Percentiles rank a stretch among this genome's conserved stretches.
Evolutionary conservation across 106 monocot species (phyloP).

Genomic region (Dioscorea dumetorum): DNA sequence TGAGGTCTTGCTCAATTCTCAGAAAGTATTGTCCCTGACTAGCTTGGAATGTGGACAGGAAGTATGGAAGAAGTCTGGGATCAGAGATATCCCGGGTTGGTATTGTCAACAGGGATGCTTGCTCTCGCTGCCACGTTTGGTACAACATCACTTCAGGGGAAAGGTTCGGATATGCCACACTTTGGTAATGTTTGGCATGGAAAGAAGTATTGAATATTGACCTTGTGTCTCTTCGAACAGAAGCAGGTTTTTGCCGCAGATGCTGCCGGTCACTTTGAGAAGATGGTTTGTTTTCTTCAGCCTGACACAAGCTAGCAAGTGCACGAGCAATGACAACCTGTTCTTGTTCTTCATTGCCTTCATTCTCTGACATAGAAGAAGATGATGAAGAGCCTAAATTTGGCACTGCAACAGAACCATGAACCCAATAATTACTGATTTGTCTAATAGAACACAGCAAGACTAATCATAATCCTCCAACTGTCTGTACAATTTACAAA

Average conservation of each 20-base stretch:
- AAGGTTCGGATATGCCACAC: slow-evolving; percentile 21
- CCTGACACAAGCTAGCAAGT: slow-evolving; percentile 16
- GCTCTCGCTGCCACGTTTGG: slow-evolving; percentile 39
- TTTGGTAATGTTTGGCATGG: slow-evolving; percentile 16
- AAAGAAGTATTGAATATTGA: slow-evolving; percentile 8
- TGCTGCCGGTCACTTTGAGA: slow-evolving; percentile 16
- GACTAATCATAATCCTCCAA: too few relatives aligned
- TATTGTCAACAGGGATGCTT: slow-evolving; percentile 11
- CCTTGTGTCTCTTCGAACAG: neutral
- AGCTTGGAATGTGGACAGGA: slow-evolving; percentile 19
- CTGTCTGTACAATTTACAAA: too few relatives aligned
- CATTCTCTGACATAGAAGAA: slow-evolving; percentile 15
- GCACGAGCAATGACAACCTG: slow-evolving; percentile 27
- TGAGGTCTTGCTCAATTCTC: slow-evolving; percentile 13
- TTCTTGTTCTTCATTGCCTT: slow-evolving; percentile 29
- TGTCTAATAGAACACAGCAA: too few relatives aligned
- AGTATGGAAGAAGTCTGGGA: slow-evolving; percentile 12
- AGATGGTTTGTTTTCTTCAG: slow-evolving; percentile 9
- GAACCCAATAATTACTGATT: neutral
- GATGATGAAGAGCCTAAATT: slow-evolving; percentile 21
- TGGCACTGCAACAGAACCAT: slow-evolving; percentile 18
- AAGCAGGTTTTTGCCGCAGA: slow-evolving; percentile 3
- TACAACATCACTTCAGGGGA: slow-evolving; percentile 22
- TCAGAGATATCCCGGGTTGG: slow-evolving; percentile 4
- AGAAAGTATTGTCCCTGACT: slow-evolving; percentile 16